Evolutionary conservation across 768 basidiomycete genomes (phyloP).

Genomic region (Kwoniella dejecticola): DNA sequence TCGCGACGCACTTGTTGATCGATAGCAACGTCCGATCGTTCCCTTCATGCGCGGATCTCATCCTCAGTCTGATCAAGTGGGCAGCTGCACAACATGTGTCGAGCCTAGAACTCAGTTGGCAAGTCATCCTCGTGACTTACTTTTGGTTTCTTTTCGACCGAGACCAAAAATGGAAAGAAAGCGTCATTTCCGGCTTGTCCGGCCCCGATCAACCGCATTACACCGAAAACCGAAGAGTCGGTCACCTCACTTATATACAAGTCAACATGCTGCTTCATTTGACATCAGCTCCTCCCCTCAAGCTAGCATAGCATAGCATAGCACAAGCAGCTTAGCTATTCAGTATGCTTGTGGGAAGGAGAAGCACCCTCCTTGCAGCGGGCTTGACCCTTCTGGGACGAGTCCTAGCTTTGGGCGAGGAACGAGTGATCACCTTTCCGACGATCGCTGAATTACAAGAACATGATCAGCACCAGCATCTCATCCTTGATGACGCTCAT

Average conservation of each 20-base stretch:
- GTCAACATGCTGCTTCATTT: background rate
- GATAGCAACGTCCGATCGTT: too few relatives aligned
- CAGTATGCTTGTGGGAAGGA: conserved; percentile 1
- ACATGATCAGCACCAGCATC: background rate
- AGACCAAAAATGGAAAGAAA: too few relatives aligned
- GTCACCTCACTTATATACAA: background rate
- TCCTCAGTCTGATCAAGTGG: too few relatives aligned
- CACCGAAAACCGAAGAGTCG: conserved; percentile 1
- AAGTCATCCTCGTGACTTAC: too few relatives aligned
- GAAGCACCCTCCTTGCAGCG: background rate
- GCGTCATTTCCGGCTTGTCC: background rate
- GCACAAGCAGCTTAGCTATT: too few relatives aligned
- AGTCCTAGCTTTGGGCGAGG: conserved; percentile 16
- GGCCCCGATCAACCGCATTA: background rate
- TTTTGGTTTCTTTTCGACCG: too few relatives aligned
- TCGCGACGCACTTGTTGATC: too few relatives aligned
- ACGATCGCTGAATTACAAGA: background rate
- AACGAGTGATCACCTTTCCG: conserved; percentile 18
- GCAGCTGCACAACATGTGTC: too few relatives aligned
- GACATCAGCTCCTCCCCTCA: too few relatives aligned
- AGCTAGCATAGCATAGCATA: too few relatives aligned
- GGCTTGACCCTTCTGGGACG: conserved; percentile 10
- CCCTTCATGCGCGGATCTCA: too few relatives aligned
- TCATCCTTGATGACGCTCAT: background rate
- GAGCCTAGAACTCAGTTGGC: too few relatives aligned